Evolutionary conservation across 345 rosid genomes (phyloP), one percentile per base, ranked within the genome.

Genomic region (Cardiospermum halicacabum): DNA sequence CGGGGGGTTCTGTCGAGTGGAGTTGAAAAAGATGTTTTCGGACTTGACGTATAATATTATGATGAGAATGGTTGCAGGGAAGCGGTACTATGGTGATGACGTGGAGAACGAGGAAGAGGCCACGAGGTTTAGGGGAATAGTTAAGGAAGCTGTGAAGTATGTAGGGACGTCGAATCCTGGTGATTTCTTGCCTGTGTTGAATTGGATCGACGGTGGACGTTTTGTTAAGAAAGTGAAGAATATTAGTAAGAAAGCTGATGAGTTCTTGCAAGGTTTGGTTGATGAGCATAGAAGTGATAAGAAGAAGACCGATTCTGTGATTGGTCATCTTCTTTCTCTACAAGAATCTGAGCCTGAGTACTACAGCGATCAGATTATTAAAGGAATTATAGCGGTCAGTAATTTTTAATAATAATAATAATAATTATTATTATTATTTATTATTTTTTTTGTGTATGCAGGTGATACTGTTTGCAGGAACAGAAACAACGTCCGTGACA

Each of bases 331-430:
- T 57, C 88, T 84, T 61, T 27, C 72, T 34, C 69, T 86, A 60
- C 84, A 82, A 47, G 60, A 81, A 42, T 74, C 82, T 5, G 71
- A 89, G 26, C 76, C 85, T 8, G 64, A 71, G 3, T 70, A 74
- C 67, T 84, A 79, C 62, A 80, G 84, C 0, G 86, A 87, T 70
- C 66, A 81, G 47, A 79, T 78, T 32, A 81, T 84, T 75, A 84
- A 87, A 79, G 90, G 84, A 19, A 68, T 87, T 25, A 40, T 72
- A 5, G 1, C 53, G 75, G 77, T 72, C 58, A 62, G 74, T 65
- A 4, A 5, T 4, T 60, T 18, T 66, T 30, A 3, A 18, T 19
- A 1, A 3, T 56, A 16, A 2, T 5, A 0, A 4, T 8, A 3
- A 5, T 53, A 7, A 0, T 10, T 54, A 11, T 30, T 54, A 27